These are phyloP conservation scores for Dothideomycetes sp. DNA, from an alignment of 2,329 filamentous ascomycete species.

Conservation along the genomic window DNA sequence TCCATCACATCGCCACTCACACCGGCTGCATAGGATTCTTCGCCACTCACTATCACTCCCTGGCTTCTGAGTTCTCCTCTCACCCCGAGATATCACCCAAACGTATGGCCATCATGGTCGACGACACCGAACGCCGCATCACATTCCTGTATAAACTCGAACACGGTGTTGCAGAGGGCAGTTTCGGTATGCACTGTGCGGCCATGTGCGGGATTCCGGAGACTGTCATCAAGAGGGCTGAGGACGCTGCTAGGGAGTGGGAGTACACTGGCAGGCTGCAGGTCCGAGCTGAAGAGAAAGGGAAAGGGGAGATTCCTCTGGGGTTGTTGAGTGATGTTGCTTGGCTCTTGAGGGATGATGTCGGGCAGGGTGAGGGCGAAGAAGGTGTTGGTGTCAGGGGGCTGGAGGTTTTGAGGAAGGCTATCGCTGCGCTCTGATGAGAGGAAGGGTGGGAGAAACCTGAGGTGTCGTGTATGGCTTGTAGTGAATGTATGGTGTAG, in stretches of 20 bases:
- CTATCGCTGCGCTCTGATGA: conserved; percentile 45
- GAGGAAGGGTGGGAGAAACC: neutral
- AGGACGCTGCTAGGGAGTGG: conserved; percentile 83
- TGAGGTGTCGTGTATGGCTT: no score
- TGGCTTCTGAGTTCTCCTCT: conserved; percentile 79
- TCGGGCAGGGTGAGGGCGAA: conserved; percentile 25
- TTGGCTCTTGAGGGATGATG: conserved; percentile 53
- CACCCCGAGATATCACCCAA: conserved; percentile 82
- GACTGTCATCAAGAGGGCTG: conserved; percentile 75
- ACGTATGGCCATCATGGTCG: conserved; percentile 91
- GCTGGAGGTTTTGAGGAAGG: conserved; percentile 48
- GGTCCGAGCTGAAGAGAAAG: conserved; percentile 60
- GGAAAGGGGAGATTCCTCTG: conserved; percentile 71
- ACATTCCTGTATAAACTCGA: conserved; percentile 95
- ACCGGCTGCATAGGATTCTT: conserved; percentile 95
- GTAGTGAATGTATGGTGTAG: no score
- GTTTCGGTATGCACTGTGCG: conserved; percentile 98
- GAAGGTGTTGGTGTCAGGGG: conserved; percentile 39
- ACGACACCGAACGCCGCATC: conserved; percentile 73
- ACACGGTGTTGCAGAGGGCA: conserved; percentile 86
- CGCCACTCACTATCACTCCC: conserved; percentile 91
- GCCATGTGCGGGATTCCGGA: conserved; percentile 91
- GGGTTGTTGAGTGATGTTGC: conserved; percentile 83
- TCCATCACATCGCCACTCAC: conserved; percentile 92
- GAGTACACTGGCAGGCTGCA: conserved; percentile 88